Evolutionary conservation across 2,329 filamentous ascomycete species (phyloP), one percentile per base, ranked within the genome.

Genomic region (Cladophialophora immunda): DNA sequence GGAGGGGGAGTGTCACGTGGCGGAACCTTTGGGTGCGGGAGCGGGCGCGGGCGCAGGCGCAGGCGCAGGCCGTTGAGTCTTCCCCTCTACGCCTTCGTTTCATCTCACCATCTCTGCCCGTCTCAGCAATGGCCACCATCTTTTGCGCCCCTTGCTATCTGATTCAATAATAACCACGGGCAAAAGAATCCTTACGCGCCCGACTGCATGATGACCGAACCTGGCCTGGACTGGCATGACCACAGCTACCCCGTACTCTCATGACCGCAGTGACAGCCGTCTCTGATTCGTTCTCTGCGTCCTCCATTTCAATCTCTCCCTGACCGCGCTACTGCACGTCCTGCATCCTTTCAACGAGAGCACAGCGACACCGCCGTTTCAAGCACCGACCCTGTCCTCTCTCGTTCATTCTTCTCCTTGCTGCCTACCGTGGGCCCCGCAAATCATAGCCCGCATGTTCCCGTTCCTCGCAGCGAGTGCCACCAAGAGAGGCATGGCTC

Each of bases 321-420:
- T 30, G 15, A 55, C 50, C 47, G 38, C 58, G 58, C 68, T 69
- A 69, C 68, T 69, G 68, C 68, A 69, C 58, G 62, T 59, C 53
- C 22, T 62, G 27, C 62, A 36, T 47, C 32, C 57, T n/a, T 29
- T 19, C 64, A 53, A 58, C 50, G 30, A 55, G 22, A 32, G 45
- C 25, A 25, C 27, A 52, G 59, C 47, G 62, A 57, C 64, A 67
- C 65, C 68, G 58, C 65, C 38, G 58, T 69, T 69, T 69, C 62
- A 62, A 55, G 17, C 29, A 32, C 41, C 19, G 50, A 58, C 52
- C 57, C 59, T 41, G 63, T 62, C 58, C 55, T 65, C 41, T 65
- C 45, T 29, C 45, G 34, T 29, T 58, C 29, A 34, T 58, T 36
- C 25, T 30, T 58, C 45, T 64, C 30, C 38, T 30, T 60, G 36